phyloP scores from a whole-genome alignment of 148 eudicot genomes.

The Fallopia convolvulus region DNA sequence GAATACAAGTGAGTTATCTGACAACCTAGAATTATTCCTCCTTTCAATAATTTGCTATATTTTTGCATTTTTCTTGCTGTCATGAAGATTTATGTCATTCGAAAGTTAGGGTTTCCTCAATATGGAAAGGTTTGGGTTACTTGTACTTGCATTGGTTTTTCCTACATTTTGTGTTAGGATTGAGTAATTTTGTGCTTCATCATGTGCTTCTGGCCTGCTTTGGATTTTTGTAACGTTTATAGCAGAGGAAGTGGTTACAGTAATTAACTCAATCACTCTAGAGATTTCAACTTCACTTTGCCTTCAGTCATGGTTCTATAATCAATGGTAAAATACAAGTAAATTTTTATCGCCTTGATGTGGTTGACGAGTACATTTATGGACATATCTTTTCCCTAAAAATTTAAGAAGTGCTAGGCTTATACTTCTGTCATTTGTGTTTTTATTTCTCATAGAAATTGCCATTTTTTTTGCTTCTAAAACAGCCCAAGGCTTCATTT shows the following conservation, averaged over 20 bases:
- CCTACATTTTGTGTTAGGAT: background rate
- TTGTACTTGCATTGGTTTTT: background rate
- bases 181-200: background rate
- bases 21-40: too few species aligned
- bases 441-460: background rate
- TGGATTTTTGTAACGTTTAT: background rate
- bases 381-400: background rate
- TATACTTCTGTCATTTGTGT: background rate
- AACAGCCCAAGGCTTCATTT: background rate
- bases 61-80: background rate
- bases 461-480: background rate
- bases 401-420: background rate
- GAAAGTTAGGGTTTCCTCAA: constrained; percentile 1
- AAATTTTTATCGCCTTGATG: background rate
- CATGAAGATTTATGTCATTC: background rate
- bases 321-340: background rate
- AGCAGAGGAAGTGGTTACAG: background rate
- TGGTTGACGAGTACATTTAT: background rate
- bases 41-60: too few species aligned
- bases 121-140: background rate
- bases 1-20: too few species aligned
- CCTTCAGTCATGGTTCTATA: too few species aligned
- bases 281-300: background rate
- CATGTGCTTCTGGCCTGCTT: background rate
- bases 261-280: background rate